These are phyloP conservation scores for Forsythia viridissima DNA, from an alignment of 257 asterid genomes.

Conservation along the genomic window DNA sequence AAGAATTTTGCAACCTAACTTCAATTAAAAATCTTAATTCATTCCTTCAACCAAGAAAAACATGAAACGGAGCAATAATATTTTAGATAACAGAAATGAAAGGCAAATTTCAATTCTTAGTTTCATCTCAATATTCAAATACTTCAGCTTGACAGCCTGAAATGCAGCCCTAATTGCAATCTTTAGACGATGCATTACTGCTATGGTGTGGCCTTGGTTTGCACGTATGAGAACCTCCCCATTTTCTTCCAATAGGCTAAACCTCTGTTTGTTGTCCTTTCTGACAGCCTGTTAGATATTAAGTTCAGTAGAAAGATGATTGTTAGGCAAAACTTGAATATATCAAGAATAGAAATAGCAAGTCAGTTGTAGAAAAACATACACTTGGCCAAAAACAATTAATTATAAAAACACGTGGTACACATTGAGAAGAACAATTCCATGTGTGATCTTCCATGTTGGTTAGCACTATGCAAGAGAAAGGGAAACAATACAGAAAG, in stretches of 20 bases:
- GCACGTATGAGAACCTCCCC: conserved; percentile 92
- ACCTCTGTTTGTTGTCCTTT: conserved; percentile 87
- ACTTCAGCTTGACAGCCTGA: not conserved
- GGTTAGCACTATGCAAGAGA: not conserved
- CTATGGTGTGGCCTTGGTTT: conserved; percentile 85
- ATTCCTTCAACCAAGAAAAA: not conserved
- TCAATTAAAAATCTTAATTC: conserved; percentile 3
- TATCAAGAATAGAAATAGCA: not conserved
- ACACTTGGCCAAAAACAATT: not conserved
- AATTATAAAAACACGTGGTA: not conserved
- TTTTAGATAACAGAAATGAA: not conserved
- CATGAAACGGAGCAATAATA: not conserved
- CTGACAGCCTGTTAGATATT: conserved; percentile 60
- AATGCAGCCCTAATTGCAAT: conserved; percentile 11
- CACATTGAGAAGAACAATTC: conserved; percentile 4
- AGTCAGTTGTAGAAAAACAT: not conserved
- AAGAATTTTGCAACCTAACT: not conserved
- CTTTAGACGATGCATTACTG: conserved; percentile 38
- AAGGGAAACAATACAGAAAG: not conserved
- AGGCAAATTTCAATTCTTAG: not conserved
- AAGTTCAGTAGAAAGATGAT: not conserved
- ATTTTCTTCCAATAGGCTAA: conserved; percentile 73
- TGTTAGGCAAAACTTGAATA: not conserved
- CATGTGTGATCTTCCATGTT: not conserved
- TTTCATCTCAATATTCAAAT: not conserved